A percentile compares a stretch with the other conserved stretches of the same genome.
These are phyloP conservation scores for Ormosia semicastrata DNA, from an alignment of 306 rosid genomes.

Conservation along the genomic window DNA sequence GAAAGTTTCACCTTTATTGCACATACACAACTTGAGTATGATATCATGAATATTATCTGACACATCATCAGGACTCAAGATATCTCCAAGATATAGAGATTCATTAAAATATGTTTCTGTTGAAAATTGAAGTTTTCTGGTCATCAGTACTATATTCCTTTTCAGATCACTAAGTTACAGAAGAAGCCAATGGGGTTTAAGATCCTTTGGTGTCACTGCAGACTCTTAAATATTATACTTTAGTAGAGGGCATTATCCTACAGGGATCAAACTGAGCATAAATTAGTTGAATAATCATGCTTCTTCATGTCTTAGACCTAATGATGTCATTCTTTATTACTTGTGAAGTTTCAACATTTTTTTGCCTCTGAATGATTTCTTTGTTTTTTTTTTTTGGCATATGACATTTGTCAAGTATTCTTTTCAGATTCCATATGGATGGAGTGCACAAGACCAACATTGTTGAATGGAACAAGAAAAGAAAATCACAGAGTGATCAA, in stretches of 20 bases:
- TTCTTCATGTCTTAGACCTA: not conserved
- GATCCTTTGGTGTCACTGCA: not conserved
- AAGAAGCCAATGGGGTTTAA: not conserved
- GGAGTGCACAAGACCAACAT: not conserved
- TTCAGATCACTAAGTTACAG: not conserved
- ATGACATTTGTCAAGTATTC: not conserved
- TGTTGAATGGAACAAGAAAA: conserved; percentile 50
- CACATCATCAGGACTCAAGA: not conserved
- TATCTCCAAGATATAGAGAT: not conserved
- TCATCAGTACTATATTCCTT: not conserved
- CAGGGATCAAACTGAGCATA: not conserved
- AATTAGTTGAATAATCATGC: not conserved
- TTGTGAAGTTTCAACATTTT: not conserved
- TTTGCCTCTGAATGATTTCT: not conserved
- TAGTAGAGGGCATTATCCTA: not conserved
- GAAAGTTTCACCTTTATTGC: not conserved
- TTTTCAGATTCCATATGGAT: conserved; percentile 36
- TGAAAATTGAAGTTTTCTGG: not conserved
- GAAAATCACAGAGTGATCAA: conserved; percentile 54
- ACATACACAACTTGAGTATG: not conserved
- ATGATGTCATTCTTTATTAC: not conserved
- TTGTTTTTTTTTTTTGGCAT: not conserved
- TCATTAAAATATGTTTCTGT: not conserved
- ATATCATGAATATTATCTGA: not conserved
- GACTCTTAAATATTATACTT: not conserved